These are phyloP conservation scores for Discostella stelligeroides DNA, from an alignment of 108 stramenopile genomes.

Conservation along the genomic window DNA sequence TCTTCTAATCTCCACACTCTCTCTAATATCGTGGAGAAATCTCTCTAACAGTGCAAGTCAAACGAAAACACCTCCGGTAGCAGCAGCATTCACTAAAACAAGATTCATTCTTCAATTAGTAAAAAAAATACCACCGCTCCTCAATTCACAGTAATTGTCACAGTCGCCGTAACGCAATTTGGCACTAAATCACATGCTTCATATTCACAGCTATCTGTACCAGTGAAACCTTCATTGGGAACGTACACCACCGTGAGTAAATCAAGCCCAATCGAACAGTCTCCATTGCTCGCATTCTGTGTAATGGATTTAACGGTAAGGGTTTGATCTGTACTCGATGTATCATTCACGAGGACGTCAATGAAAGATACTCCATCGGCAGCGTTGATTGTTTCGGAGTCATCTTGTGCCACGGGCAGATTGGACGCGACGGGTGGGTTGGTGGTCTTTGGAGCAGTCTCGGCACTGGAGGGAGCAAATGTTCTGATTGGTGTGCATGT, in stretches of 20 bases:
- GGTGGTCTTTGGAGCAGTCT: background rate
- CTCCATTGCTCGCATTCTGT: conserved; percentile 13
- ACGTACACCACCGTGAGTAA: conserved; percentile 15
- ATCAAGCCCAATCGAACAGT: conserved; percentile 10
- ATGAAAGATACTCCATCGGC: conserved; percentile 14
- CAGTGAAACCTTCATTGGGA: conserved; percentile 19
- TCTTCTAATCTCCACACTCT: too few relatives aligned
- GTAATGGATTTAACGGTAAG: conserved; percentile 12
- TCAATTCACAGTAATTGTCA: conserved; percentile 14
- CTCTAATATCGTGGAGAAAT: too few relatives aligned
- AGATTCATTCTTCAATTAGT: background rate
- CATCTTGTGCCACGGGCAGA: conserved; percentile 13
- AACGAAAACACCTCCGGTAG: too few relatives aligned
- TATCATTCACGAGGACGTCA: conserved; percentile 26
- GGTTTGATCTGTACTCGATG: background rate
- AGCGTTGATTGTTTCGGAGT: background rate
- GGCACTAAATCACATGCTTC: conserved; percentile 23
- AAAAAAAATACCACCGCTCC: background rate
- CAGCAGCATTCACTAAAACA: too few relatives aligned
- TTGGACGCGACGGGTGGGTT: background rate
- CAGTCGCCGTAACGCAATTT: conserved; percentile 14
- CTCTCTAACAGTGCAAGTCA: too few relatives aligned
- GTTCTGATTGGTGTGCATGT: background rate
- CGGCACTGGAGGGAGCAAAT: background rate
- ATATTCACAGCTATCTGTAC: conserved; percentile 18